These are phyloP conservation scores for Komagataella populi DNA, from an alignment of 805 yeast genomes.

Conservation along the genomic window DNA sequence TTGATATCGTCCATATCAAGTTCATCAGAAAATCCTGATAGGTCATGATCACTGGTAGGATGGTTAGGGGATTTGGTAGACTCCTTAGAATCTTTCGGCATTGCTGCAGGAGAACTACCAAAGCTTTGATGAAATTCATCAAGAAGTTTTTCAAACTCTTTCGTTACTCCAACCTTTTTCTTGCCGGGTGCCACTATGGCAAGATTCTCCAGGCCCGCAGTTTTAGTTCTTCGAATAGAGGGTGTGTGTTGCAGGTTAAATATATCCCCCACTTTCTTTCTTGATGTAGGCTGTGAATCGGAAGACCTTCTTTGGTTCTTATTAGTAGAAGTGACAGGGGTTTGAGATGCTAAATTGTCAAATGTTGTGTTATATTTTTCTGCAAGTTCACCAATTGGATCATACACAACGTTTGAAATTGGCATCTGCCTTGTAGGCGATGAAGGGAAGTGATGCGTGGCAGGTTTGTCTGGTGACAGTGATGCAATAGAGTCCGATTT, in stretches of 20 bases:
- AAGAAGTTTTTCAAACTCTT: neutral
- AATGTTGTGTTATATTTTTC: constrained; percentile 27
- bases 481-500: constrained; percentile 8
- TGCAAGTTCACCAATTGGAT: constrained; percentile 16
- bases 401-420: constrained; percentile 4
- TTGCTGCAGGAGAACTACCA: neutral
- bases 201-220: constrained; percentile 1
- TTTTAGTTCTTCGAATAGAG: constrained; percentile 5
- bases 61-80: neutral
- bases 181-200: neutral
- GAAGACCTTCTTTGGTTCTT: neutral
- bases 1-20: constrained; percentile 17
- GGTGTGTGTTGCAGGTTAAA: neutral
- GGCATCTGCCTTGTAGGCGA: constrained; percentile 25
- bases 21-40: constrained; percentile 14
- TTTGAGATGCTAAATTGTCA: constrained; percentile 8
- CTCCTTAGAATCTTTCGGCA: neutral
- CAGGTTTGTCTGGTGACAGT: constrained; percentile 3
- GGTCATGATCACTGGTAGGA: neutral
- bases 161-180: neutral
- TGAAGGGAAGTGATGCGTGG: constrained; percentile 17
- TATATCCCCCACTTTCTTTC: neutral
- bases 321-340: neutral
- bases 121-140: too few species aligned
- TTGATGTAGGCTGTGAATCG: neutral